Evolutionary conservation across 352 stramenopile genomes (phyloP).

Genomic region (Discostella stelligera): DNA sequence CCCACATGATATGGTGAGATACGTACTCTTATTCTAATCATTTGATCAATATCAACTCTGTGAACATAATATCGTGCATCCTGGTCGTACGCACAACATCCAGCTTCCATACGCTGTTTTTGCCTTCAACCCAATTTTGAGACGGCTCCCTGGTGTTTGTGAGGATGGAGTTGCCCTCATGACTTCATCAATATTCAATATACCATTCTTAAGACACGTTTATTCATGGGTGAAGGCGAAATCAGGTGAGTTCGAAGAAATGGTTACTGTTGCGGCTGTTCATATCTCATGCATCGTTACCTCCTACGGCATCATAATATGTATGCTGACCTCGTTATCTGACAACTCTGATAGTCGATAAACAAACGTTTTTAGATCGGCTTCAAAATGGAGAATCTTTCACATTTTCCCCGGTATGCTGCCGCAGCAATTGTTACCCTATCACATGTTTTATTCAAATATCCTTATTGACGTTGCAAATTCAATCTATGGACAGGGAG

Average conservation of each 20-base stretch:
- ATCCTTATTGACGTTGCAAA: neutral
- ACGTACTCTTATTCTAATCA: neutral
- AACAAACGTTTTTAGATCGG: constrained; percentile 50
- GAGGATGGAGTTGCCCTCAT: constrained; percentile 40
- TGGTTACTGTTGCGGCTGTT: neutral
- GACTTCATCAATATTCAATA: constrained; percentile 52
- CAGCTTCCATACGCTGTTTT: constrained; percentile 47
- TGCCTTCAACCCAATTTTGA: constrained; percentile 46
- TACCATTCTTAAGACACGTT: constrained; percentile 60
- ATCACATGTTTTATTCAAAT: neutral
- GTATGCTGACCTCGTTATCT: neutral
- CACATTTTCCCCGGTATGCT: constrained; percentile 45
- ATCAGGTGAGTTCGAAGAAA: neutral
- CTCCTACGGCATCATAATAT: neutral
- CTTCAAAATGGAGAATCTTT: constrained; percentile 50
- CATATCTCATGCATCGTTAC: neutral
- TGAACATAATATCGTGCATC: constrained; percentile 7
- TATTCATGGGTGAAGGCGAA: constrained; percentile 49
- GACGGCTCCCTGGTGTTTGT: constrained; percentile 41
- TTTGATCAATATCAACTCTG: neutral
- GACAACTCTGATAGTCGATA: constrained; percentile 36
- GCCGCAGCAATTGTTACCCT: neutral
- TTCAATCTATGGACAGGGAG: constrained; percentile 27
- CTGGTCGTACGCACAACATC: constrained; percentile 3
- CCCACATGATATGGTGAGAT: constrained; percentile 56